Base-by-base conservation (phyloP, 2,329 filamentous ascomycete genomes). In the Zymoseptoria passerinii region DNA sequence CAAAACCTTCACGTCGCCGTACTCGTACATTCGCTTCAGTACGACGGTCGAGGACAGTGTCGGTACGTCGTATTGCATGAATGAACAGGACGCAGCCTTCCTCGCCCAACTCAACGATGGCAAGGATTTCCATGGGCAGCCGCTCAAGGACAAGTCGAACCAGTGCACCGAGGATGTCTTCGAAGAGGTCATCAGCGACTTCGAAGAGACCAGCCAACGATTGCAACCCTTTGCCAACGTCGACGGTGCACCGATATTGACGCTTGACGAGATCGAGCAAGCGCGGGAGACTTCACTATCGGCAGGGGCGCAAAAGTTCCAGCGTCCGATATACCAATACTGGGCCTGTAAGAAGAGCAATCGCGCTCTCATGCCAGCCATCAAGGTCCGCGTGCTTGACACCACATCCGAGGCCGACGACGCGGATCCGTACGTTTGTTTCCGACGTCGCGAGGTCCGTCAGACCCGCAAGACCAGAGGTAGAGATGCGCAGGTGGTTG, bases 41-140 rank as follows among this genome's bases (percentile, higher is more conserved):
- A 92, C 95, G 66, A 99, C 94, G 2, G 92, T 99, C 61, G 94
- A 99, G 76, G 94, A 99, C 75, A 95, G 88, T 68, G 87, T 90
- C 70, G 89, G 89, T 68, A 89, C 87, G 72, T 84, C 87, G 68
- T 99, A 99, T 85, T 91, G 95, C 76, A 92, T 97, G 88, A 92
- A 86, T 28, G 86, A 87, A 65, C 90, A 95, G 70, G 94, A 99
- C 76, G 88, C 91, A 73, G 83, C 81, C 57, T 96, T 90, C 71
- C 82, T 99, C 67, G 89, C 87, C 70, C 81, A 83, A 65, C 87
- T 94, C 78, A 99, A 97, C 76, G 79, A 84, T 66, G 92, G 88
- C 76, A 85, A 82, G 68, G 79, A 85, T 61, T 75, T 81, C 50
- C 56, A 66, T 56, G 64, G 64, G 40, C 61, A 65, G 23, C 54